Evolutionary conservation across 1,284 basidiomycete genomes (phyloP).

Genomic region (Porogramme epimiltina): DNA sequence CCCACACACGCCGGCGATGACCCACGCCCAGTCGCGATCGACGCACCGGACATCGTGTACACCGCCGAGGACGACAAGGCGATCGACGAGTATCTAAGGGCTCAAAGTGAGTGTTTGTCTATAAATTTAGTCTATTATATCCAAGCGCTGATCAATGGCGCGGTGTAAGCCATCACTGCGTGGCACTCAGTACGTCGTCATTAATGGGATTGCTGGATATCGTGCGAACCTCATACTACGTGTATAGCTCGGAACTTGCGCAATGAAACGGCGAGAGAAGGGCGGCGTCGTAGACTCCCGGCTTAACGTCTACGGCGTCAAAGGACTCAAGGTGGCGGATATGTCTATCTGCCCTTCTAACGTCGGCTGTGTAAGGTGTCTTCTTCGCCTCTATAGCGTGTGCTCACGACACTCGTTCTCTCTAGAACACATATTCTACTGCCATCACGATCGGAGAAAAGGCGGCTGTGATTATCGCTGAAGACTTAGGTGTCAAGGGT

Average conservation of each 20-base stretch:
- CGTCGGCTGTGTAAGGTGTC: conserved; percentile 12
- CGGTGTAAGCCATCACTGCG: too few relatives aligned
- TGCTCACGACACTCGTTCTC: background rate
- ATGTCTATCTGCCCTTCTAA: conserved; percentile 40
- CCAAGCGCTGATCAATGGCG: too few relatives aligned
- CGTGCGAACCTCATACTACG: too few relatives aligned
- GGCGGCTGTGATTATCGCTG: conserved; percentile 46
- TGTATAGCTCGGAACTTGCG: conserved; percentile 60
- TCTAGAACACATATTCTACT: conserved; percentile 48
- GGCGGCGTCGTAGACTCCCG: conserved; percentile 65
- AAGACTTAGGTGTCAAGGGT: conserved; percentile 37
- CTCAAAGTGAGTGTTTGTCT: conserved; percentile 32
- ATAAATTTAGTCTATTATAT: too few relatives aligned
- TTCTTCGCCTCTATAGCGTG: too few relatives aligned
- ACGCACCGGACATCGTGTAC: conserved; percentile 53
- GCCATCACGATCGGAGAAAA: conserved; percentile 53
- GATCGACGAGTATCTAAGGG: conserved; percentile 43
- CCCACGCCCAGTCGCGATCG: conserved; percentile 39
- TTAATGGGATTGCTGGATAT: too few relatives aligned
- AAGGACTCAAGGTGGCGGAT: conserved; percentile 61
- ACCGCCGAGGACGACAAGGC: conserved; percentile 55
- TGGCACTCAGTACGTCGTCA: too few relatives aligned
- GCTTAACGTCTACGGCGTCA: conserved; percentile 65
- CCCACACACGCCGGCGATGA: conserved; percentile 23
- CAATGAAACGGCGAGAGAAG: conserved; percentile 60